A percentile compares a stretch with the other conserved stretches of the same genome.
phyloP scores from a whole-genome alignment of 176 grass and related monocot species.

The Stipa capillata region DNA sequence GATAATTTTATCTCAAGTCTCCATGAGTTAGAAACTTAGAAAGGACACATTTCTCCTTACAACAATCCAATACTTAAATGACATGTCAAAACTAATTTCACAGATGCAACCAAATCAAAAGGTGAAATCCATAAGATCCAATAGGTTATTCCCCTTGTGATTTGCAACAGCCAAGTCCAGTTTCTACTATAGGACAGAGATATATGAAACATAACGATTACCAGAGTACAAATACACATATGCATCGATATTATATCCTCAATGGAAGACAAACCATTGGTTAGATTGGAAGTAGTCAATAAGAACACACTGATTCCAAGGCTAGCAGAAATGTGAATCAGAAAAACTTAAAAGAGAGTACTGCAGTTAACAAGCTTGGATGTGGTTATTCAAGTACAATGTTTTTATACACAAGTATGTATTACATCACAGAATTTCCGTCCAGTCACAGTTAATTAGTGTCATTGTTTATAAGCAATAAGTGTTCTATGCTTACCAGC shows the following conservation, averaged over 20 bases:
- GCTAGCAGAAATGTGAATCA: not conserved
- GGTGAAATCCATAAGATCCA: not conserved
- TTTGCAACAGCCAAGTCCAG: not conserved
- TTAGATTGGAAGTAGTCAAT: not conserved
- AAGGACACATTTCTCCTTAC: not conserved
- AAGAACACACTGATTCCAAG: not conserved
- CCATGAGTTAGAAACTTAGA: not conserved
- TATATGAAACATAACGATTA: not conserved
- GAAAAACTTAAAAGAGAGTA: not conserved
- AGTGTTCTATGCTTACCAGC: conserved; percentile 52
- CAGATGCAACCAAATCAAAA: not conserved
- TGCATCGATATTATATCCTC: not conserved
- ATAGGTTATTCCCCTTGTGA: not conserved
- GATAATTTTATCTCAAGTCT: not conserved
- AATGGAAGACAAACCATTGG: not conserved
- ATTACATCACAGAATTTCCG: not conserved
- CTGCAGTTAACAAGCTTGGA: not conserved
- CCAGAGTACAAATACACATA: not conserved
- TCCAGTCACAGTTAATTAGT: not conserved
- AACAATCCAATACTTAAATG: not conserved
- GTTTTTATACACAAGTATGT: not conserved
- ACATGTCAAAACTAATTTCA: not conserved
- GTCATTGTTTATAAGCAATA: not conserved
- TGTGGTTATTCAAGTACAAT: not conserved
- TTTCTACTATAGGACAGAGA: not conserved